Evolutionary conservation across 2,329 filamentous ascomycete species (phyloP).

Genomic region (Exserohilum rostratum): DNA sequence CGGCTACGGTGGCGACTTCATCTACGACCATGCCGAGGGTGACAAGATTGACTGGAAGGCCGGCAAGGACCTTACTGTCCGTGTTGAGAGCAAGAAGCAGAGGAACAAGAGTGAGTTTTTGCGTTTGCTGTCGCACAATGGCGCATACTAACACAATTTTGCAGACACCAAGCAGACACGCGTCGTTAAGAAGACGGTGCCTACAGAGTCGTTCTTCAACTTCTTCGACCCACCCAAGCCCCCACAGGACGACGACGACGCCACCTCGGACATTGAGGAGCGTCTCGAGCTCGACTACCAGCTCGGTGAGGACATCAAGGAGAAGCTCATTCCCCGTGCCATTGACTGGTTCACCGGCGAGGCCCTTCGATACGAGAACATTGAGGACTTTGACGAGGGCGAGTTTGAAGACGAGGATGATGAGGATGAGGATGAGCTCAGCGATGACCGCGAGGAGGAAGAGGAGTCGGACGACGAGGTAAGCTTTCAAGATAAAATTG

Average conservation of each 20-base stretch:
- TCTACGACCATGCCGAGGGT: constrained; percentile 98
- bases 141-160: constrained; percentile 19
- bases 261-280: constrained; percentile 91
- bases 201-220: constrained; percentile 96
- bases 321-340: constrained; percentile 97
- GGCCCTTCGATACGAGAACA: constrained; percentile 93
- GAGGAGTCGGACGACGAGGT: constrained; percentile 53
- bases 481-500: constrained; percentile 8
- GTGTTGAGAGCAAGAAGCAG: constrained; percentile 99
- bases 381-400: constrained; percentile 82
- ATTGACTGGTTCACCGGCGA: constrained; percentile 99
- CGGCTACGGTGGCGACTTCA: constrained; percentile 98
- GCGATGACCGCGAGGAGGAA: constrained; percentile 81
- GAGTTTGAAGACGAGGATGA: constrained; percentile 91
- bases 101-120: constrained; percentile 89
- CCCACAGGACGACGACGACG: constrained; percentile 78
- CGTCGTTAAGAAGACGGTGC: constrained; percentile 98
- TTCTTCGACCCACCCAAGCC: constrained; percentile 95
- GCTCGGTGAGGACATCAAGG: constrained; percentile 98
- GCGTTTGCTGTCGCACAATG: neutral
- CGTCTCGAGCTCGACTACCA: constrained; percentile 98
- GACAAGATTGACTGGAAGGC: constrained; percentile 98
- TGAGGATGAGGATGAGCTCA: constrained; percentile 86
- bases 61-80: constrained; percentile 90
- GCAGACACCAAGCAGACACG: constrained; percentile 98